Evolutionary conservation across 2,329 filamentous ascomycete genomes (phyloP).

Genomic region (Didymella pomorum): DNA sequence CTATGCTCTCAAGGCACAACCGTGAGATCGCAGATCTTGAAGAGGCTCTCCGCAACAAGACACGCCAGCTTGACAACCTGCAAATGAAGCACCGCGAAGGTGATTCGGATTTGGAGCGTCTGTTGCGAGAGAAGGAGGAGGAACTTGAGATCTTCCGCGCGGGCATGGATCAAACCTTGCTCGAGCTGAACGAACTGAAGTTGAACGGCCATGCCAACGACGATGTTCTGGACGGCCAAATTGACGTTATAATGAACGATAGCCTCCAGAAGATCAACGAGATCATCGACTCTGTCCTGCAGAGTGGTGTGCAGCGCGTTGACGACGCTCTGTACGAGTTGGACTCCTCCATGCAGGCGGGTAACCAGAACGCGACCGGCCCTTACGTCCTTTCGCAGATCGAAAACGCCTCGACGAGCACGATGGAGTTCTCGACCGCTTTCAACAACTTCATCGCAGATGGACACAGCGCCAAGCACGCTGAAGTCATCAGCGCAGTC

Average conservation of each 20-base stretch:
- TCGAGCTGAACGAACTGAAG: conserved; percentile 90
- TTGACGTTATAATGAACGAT: conserved; percentile 85
- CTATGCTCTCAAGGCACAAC: conserved; percentile 95
- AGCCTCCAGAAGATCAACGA: conserved; percentile 95
- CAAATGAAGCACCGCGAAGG: conserved; percentile 80
- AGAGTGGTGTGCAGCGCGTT: conserved; percentile 89
- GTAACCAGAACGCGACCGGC: conserved; percentile 96
- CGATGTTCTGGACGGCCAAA: conserved; percentile 83
- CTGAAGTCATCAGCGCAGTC: conserved; percentile 91
- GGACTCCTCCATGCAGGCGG: conserved; percentile 97
- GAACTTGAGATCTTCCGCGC: conserved; percentile 98
- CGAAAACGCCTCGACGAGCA: conserved; percentile 91
- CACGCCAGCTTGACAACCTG: conserved; percentile 82
- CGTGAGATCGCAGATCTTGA: conserved; percentile 96
- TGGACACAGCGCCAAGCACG: conserved; percentile 86
- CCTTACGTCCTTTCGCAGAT: conserved; percentile 95
- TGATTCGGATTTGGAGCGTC: conserved; percentile 82
- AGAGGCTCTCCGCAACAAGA: conserved; percentile 87
- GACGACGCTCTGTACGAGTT: conserved; percentile 97
- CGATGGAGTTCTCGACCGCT: conserved; percentile 95
- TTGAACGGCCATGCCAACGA: conserved; percentile 69
- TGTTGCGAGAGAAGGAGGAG: conserved; percentile 92
- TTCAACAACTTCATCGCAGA: conserved; percentile 99
- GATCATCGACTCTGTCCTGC: conserved; percentile 95
- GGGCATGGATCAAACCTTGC: conserved; percentile 93